Conservation (phyloP, 306 rosid genomes). For the Hippophae tibetana region DNA sequence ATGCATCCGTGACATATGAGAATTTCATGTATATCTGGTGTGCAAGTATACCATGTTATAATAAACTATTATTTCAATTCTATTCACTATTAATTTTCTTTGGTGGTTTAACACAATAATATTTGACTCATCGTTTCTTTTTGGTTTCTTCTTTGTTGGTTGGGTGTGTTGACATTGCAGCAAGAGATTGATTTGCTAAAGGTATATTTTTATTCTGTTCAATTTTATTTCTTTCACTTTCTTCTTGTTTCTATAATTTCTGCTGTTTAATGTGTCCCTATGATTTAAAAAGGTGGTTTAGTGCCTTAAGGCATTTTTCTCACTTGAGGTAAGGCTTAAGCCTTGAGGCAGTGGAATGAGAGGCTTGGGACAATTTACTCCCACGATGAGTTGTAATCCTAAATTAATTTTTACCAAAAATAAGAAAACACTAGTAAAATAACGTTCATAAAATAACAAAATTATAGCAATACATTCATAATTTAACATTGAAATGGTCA, state of each 20-base stretch:
- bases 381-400: too few species aligned
- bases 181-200: conserved; percentile 97
- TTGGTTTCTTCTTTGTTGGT: conserved; percentile 25
- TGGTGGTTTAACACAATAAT: too few species aligned
- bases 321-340: too few species aligned
- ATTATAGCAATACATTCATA: too few species aligned
- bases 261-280: background rate
- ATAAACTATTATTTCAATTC: conserved; percentile 13
- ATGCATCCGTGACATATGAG: background rate
- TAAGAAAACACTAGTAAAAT: too few species aligned
- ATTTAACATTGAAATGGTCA: too few species aligned
- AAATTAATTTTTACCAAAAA: too few species aligned
- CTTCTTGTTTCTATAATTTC: conserved; percentile 10
- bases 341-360: too few species aligned
- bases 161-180: conserved; percentile 38
- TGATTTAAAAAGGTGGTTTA: conserved; percentile 9
- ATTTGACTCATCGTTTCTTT: conserved; percentile 32
- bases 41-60: background rate
- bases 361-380: too few species aligned
- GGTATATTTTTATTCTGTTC: conserved; percentile 41
- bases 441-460: too few species aligned
- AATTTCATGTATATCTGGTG: background rate
- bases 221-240: conserved; percentile 11
- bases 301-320: background rate
- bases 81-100: conserved; percentile 5